These are phyloP conservation scores for Psophocarpus tetragonolobus DNA, from an alignment of 306 rosid species.

Conservation along the genomic window DNA sequence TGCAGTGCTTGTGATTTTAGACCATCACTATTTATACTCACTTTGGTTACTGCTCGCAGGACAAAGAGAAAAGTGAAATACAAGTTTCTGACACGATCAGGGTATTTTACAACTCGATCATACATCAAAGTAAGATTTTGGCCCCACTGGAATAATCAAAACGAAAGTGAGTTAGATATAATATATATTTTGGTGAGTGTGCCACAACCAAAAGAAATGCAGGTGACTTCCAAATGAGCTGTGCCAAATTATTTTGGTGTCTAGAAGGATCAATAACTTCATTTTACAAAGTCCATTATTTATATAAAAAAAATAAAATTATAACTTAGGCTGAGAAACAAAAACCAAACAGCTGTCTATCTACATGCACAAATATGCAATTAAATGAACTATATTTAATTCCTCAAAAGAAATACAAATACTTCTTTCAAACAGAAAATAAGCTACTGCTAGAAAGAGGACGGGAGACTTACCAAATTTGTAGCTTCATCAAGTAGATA, in stretches of 20 bases:
- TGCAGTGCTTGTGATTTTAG: background rate
- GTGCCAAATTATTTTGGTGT: background rate
- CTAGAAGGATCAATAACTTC: background rate
- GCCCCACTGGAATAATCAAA: constrained; percentile 77
- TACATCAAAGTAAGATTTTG: constrained; percentile 72
- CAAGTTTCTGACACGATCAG: constrained; percentile 89
- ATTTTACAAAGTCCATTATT: constrained; percentile 5
- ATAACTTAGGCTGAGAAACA: background rate
- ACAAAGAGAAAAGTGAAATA: constrained; percentile 94
- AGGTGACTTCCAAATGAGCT: background rate
- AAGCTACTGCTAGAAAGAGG: constrained; percentile 1
- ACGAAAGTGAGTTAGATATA: constrained; percentile 25
- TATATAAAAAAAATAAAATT: background rate
- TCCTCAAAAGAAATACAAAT: constrained; percentile 7
- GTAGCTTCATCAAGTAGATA: constrained; percentile 76
- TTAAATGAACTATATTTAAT: constrained; percentile 31
- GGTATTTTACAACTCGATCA: constrained; percentile 80
- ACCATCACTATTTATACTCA: constrained; percentile 42
- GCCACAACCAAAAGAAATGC: constrained; percentile 2
- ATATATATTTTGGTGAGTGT: constrained; percentile 5
- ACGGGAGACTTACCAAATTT: constrained; percentile 54
- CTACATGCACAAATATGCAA: constrained; percentile 2
- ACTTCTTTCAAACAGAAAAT: constrained; percentile 5
- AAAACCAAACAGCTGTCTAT: background rate
- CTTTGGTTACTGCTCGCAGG: constrained; percentile 95